Evolutionary conservation across 257 asterid species (phyloP).

Genomic region (Echites panduratus): DNA sequence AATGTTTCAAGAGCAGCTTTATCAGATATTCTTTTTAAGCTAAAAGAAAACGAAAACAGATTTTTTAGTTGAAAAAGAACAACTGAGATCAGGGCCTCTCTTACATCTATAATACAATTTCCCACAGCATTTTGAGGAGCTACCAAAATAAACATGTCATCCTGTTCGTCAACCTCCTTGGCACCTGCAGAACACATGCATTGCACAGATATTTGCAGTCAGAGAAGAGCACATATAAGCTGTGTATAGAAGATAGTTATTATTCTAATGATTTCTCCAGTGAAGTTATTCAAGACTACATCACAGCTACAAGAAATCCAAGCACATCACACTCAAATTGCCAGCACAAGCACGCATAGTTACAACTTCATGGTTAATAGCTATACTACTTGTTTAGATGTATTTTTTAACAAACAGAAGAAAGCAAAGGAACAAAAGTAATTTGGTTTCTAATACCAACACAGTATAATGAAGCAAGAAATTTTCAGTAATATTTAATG

Average conservation of each 20-base stretch:
- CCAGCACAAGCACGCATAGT: neutral
- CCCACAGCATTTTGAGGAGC: slow-evolving; percentile 99
- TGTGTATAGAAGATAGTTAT: neutral
- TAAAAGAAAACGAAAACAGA: too few species aligned
- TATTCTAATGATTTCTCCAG: neutral
- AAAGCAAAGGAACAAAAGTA: neutral
- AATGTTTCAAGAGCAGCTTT: too few species aligned
- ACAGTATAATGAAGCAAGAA: neutral
- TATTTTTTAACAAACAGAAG: neutral
- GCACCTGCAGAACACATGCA: slow-evolving; percentile 48
- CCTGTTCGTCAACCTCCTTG: slow-evolving; percentile 78
- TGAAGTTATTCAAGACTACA: neutral
- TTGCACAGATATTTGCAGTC: neutral
- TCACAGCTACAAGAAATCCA: neutral
- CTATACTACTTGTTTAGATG: neutral
- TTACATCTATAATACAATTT: slow-evolving; percentile 84
- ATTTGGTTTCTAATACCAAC: neutral
- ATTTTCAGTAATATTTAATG: neutral
- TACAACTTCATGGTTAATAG: neutral
- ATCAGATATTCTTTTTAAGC: too few species aligned
- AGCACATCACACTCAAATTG: neutral
- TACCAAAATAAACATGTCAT: slow-evolving; percentile 80
- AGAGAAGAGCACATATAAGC: neutral
- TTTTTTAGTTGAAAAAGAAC: too few species aligned
- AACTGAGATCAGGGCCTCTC: slow-evolving; percentile 11